Evolutionary conservation across 192 early-diverging fungal genomes (phyloP), one percentile per base, ranked within the genome.

Genomic region (Chytriomyces sp.): DNA sequence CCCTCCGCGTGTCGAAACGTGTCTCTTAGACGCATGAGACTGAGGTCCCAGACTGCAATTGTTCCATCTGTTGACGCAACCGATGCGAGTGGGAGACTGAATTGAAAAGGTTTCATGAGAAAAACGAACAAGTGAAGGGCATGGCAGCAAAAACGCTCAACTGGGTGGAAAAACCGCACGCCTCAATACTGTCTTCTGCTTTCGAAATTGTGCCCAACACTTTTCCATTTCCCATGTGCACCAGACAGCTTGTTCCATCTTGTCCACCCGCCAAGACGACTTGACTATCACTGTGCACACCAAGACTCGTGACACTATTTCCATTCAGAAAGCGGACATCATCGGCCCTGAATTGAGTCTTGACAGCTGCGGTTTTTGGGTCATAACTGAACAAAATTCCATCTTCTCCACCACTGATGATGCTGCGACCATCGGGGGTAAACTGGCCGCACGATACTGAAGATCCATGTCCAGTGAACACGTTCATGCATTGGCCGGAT

Each of bases 41-140:
- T 89, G n/a, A 94, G 83, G 73, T 99, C 98, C 95, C 97, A 98
- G 72, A 99, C 89, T 57, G 88, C 92, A 61, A 99, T 81, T 45
- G 87, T 89, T n/a, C 94, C 93, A 82, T 98, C 97, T 18, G 96
- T 87, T 0, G 93, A 94, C 3, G 91, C 94, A 5, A 94, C 94
- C 0, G 95, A 94, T 7, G 91, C 94, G 67, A 97, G 74, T 6
- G 92, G 87, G 64, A 90, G 81, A 46, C 86, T 85, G 79, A 78
- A 63, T 73, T 72, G 35, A 35, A 35, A 35, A 35, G 24, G 16
- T 18, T 65, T 13, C 13, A 45, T n/a, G 13, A 13, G 13, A 57
- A 67, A 79, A 23, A n/a, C n/a, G 35, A 2, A 5, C 10, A 23
- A 9, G 61, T 24, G 18, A 10, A 64, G 13, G 35, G 46, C 53